Base-by-base conservation (phyloP, 73 alveolate genomes). In the Stentor roeselii region DNA sequence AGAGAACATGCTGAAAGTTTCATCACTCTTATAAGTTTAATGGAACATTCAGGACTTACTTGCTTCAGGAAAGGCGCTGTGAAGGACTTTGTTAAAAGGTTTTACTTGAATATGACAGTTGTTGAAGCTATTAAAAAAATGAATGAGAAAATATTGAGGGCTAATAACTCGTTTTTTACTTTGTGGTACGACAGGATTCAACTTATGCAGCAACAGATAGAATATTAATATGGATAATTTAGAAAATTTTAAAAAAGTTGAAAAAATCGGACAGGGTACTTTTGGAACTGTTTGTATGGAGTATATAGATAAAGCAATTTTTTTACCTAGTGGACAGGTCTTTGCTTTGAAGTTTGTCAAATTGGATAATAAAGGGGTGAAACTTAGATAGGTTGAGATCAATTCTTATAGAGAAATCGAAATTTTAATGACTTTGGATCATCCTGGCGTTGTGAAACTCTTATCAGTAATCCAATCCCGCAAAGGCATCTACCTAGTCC, bases 11-110 rank as follows among this genome's bases (percentile, higher is more conserved):
- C 91, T 4, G 90, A 91, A 37, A 85, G 90, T 59, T 75, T 91
- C 77, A 86, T 91, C 67, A 84, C 93, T 36, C 76, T 91, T 30
- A 91, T 91, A 21, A 91, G 89, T 39, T 82, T 85, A 92, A 86
- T 92, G 58, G 74, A 41, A 37, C 1, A 41, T n/a, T 39, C 75
- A 1, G 84, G 74, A n/a, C 39, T 39, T 35, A 37, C 60, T n/a
- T 76, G 84, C 85, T 76, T 27, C 39, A 76, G 84, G 37, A 37
- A 37, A 39, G 59, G 39, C 2, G 60, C 84, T 76, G 74, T 76
- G 75, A 40, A 15, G 15, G 74, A 35, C 35, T 39, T 76, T 37
- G n/a, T 39, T 2, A 76, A 76, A 35, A 76, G 84, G 41, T 67
- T 67, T 67, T 67, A 67, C 34, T 67, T 67, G 2, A 40, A 40